phyloP scores from a whole-genome alignment of 2,329 filamentous ascomycete genomes.

The Fusarium sp. region DNA sequence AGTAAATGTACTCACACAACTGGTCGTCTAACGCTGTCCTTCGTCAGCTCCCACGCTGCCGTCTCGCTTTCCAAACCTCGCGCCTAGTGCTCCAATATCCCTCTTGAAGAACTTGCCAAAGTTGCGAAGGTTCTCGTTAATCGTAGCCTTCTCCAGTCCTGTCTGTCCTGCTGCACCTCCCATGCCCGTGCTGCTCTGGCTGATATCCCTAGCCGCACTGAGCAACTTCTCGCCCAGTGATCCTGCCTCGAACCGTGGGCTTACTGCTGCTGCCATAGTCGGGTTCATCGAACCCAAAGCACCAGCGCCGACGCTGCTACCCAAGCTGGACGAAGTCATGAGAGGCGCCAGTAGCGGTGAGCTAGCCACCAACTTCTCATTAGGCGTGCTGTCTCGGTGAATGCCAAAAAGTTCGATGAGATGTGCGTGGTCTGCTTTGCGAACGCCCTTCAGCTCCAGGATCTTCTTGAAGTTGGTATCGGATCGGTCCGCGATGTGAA shows the following conservation, averaged over 20 bases:
- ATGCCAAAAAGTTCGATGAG: slow-evolving; percentile 86
- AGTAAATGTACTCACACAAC: neutral
- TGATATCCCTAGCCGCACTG: slow-evolving; percentile 88
- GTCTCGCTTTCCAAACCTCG: slow-evolving; percentile 76
- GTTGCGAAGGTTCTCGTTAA: slow-evolving; percentile 95
- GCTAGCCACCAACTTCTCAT: slow-evolving; percentile 76
- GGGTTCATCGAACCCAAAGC: slow-evolving; percentile 53
- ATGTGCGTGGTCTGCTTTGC: slow-evolving; percentile 83
- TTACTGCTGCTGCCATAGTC: slow-evolving; percentile 55
- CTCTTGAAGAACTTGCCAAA: slow-evolving; percentile 96
- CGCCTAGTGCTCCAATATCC: slow-evolving; percentile 82
- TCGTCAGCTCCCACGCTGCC: slow-evolving; percentile 51
- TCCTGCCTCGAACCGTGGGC: slow-evolving; percentile 79
- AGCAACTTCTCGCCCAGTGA: slow-evolving; percentile 89
- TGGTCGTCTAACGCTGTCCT: slow-evolving; percentile 28
- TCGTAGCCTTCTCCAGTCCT: slow-evolving; percentile 71
- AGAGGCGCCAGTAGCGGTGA: slow-evolving; percentile 79
- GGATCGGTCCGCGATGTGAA: slow-evolving; percentile 93
- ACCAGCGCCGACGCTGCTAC: slow-evolving; percentile 51
- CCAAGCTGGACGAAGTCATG: slow-evolving; percentile 58
- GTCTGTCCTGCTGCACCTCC: slow-evolving; percentile 51
- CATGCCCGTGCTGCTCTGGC: slow-evolving; percentile 59
- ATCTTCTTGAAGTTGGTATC: slow-evolving; percentile 97
- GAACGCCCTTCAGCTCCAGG: slow-evolving; percentile 93
- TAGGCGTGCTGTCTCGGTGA: slow-evolving; percentile 80